phyloP scores from a whole-genome alignment of 179 eudicot species.

The Heliamphora pulchella region DNA sequence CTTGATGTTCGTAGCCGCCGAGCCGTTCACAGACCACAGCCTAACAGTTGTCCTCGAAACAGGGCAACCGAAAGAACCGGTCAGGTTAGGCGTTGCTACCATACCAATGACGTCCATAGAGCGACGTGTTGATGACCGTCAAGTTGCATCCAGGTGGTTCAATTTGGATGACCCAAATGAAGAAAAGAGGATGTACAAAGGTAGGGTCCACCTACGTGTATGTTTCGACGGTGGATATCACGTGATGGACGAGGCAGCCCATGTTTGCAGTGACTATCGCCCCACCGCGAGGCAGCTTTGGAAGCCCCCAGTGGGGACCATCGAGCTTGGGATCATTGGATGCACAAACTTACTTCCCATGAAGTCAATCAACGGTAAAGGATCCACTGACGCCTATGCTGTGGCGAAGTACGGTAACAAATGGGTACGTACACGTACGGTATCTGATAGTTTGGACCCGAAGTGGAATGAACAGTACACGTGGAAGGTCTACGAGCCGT shows the following conservation, averaged over 20 bases:
- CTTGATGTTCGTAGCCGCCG: slow-evolving; percentile 67
- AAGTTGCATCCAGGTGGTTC: slow-evolving; percentile 62
- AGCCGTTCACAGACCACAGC: slow-evolving; percentile 63
- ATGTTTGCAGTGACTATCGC: slow-evolving; percentile 77
- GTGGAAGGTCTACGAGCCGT: slow-evolving; percentile 88
- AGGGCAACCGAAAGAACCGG: slow-evolving; percentile 44
- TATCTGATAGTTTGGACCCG: slow-evolving; percentile 66
- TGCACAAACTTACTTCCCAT: slow-evolving; percentile 63
- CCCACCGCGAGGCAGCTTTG: slow-evolving; percentile 93
- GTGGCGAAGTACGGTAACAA: slow-evolving; percentile 90
- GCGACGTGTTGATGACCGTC: slow-evolving; percentile 82
- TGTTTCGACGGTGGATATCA: slow-evolving; percentile 97
- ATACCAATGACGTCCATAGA: slow-evolving; percentile 57
- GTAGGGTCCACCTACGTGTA: slow-evolving; percentile 69
- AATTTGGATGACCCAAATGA: slow-evolving; percentile 52
- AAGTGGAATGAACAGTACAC: slow-evolving; percentile 97
- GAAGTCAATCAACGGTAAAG: slow-evolving; percentile 61
- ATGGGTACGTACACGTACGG: slow-evolving; percentile 79
- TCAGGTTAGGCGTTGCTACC: slow-evolving; percentile 40
- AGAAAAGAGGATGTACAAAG: slow-evolving; percentile 40
- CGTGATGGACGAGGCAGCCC: slow-evolving; percentile 91
- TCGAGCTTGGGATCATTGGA: slow-evolving; percentile 81
- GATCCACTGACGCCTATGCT: slow-evolving; percentile 70
- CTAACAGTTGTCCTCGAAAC: slow-evolving; percentile 40
- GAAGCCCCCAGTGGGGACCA: slow-evolving; percentile 71